A percentile compares a stretch with the other conserved stretches of the same genome.
Evolutionary conservation across 768 basidiomycete genomes (phyloP).

Genomic region (Xerocomellus amylosporus): DNA sequence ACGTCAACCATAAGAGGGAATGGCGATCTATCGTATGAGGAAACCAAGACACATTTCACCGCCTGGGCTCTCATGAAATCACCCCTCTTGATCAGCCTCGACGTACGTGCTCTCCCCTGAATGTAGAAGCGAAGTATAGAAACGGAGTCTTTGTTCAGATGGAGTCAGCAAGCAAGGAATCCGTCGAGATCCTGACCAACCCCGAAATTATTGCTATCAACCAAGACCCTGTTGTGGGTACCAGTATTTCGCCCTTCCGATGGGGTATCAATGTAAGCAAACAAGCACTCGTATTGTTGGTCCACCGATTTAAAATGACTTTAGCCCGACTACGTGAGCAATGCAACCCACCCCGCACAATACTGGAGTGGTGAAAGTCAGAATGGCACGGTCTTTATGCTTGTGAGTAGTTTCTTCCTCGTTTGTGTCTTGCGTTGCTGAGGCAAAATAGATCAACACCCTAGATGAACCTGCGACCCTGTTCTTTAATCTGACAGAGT

Average conservation of each 20-base stretch:
- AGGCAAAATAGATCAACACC: constrained; percentile 51
- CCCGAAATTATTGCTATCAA: constrained; percentile 65
- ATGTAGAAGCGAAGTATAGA: constrained; percentile 1
- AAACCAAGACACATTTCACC: constrained; percentile 68
- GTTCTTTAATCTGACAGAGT: constrained; percentile 64
- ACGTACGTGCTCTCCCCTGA: constrained; percentile 37
- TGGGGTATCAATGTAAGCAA: constrained; percentile 62
- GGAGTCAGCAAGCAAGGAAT: constrained; percentile 46
- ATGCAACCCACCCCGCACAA: constrained; percentile 56
- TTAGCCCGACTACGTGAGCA: constrained; percentile 39
- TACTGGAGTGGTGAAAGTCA: constrained; percentile 68
- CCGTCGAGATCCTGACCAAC: constrained; percentile 58
- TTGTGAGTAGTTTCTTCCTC: constrained; percentile 37
- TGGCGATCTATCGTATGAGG: constrained; percentile 57
- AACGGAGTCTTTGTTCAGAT: constrained; percentile 35
- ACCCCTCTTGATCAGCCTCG: constrained; percentile 60
- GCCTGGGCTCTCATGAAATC: constrained; percentile 73
- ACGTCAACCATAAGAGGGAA: constrained; percentile 47
- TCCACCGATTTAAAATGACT: not conserved
- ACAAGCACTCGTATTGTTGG: not conserved
- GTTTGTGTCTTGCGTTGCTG: not conserved
- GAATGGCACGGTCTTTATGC: constrained; percentile 66
- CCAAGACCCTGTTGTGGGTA: constrained; percentile 62
- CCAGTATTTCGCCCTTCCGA: constrained; percentile 61
- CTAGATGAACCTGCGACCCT: constrained; percentile 53